These are phyloP conservation scores for Carex arenaria DNA, from an alignment of 202 grass and related monocot genomes.

Conservation along the genomic window DNA sequence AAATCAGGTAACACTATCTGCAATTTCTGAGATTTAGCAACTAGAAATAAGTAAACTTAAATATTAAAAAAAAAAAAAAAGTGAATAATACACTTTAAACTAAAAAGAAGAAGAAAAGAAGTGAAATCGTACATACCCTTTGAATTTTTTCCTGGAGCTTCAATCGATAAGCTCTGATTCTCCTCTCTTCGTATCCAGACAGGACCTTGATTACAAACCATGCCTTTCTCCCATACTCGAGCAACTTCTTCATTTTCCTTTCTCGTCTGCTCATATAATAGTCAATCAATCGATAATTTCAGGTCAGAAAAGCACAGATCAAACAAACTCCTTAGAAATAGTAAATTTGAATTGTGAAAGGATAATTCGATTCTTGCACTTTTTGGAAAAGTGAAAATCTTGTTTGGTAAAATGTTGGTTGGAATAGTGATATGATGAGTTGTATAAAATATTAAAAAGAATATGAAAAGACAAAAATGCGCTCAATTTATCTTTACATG, in stretches of 20 bases:
- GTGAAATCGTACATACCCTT: slow-evolving; percentile 23
- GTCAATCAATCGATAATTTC: not conserved
- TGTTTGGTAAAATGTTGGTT: not conserved
- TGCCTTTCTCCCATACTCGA: slow-evolving; percentile 69
- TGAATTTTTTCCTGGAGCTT: slow-evolving; percentile 63
- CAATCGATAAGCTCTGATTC: slow-evolving; percentile 78
- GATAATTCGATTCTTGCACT: not conserved
- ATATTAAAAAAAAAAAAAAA: not conserved
- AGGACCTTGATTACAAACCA: slow-evolving; percentile 83
- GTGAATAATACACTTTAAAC: not conserved
- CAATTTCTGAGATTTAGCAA: not conserved
- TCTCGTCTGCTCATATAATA: not conserved
- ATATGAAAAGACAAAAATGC: no score
- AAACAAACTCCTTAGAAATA: not conserved
- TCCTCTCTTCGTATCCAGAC: slow-evolving; percentile 85
- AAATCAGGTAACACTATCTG: not conserved
- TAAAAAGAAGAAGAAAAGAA: not conserved
- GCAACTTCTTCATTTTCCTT: slow-evolving; percentile 61
- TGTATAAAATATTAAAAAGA: not conserved
- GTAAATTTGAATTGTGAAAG: not conserved
- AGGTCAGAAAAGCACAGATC: not conserved
- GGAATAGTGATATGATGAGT: not conserved
- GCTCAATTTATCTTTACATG: no score
- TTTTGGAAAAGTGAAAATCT: not conserved
- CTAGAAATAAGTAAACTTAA: not conserved